Conservation (phyloP, 495 filamentous ascomycete species). For the Parathielavia appendiculata region DNA sequence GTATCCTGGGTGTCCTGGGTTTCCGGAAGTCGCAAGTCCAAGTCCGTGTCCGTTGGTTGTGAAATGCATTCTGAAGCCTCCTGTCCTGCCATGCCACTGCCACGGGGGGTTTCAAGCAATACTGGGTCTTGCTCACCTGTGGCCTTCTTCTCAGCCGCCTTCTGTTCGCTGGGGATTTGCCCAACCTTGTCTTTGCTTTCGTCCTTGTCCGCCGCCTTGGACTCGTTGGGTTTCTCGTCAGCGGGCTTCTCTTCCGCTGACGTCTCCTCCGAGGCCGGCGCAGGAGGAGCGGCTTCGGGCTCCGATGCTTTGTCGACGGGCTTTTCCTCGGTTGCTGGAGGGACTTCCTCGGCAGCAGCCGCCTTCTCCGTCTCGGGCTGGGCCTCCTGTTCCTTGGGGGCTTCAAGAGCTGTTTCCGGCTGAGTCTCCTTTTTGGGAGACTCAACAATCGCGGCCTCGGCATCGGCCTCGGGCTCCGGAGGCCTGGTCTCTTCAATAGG, state of each 20-base stretch:
- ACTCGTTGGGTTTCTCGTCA: slow-evolving; percentile 17
- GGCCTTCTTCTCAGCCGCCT: slow-evolving; percentile 29
- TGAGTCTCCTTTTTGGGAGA: slow-evolving; percentile 13
- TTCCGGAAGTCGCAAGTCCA: slow-evolving; percentile 24
- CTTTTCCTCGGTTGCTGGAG: slow-evolving; percentile 9
- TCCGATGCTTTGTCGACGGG: background rate
- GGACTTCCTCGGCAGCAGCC: slow-evolving; percentile 4
- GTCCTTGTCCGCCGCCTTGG: slow-evolving; percentile 22
- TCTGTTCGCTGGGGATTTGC: slow-evolving; percentile 34
- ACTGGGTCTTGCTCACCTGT: slow-evolving; percentile 39
- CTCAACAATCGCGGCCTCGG: slow-evolving; percentile 12
- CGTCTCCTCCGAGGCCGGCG: background rate
- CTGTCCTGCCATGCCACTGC: slow-evolving; percentile 25
- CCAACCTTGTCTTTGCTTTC: slow-evolving; percentile 37
- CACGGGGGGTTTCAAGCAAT: slow-evolving; percentile 33
- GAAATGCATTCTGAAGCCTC: slow-evolving; percentile 33
- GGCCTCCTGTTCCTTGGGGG: slow-evolving; percentile 8
- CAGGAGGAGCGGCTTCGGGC: slow-evolving; percentile 3
- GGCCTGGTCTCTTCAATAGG: slow-evolving; percentile 12
- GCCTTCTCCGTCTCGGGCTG: slow-evolving; percentile 9
- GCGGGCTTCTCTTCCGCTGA: background rate
- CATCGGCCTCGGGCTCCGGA: background rate
- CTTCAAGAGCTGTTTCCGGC: slow-evolving; percentile 8
- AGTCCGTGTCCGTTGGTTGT: slow-evolving; percentile 24
- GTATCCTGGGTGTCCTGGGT: slow-evolving; percentile 18